phyloP scores from a whole-genome alignment of 1,139 yeast species.

The Taphrina confusa region DNA sequence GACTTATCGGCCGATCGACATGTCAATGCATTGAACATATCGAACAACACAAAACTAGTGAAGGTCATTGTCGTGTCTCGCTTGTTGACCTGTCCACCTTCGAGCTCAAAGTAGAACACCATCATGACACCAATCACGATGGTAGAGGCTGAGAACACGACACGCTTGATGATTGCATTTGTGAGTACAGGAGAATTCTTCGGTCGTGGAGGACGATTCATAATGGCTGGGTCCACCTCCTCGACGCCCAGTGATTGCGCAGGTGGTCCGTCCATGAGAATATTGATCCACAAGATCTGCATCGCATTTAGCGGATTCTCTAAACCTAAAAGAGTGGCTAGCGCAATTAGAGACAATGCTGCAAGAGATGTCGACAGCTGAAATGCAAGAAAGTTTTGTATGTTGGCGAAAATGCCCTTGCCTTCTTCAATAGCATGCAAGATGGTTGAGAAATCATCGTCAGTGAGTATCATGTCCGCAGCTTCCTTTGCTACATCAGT shows the following conservation, averaged over 20 bases:
- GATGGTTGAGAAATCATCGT: slow-evolving; percentile 93
- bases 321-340: slow-evolving; percentile 79
- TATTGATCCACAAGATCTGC: slow-evolving; percentile 96
- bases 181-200: slow-evolving; percentile 83
- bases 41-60: slow-evolving; percentile 90
- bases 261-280: slow-evolving; percentile 98
- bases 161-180: slow-evolving; percentile 63
- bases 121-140: slow-evolving; percentile 77
- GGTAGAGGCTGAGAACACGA: slow-evolving; percentile 69
- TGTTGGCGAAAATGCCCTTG: slow-evolving; percentile 90
- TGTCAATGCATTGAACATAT: slow-evolving; percentile 91
- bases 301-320: slow-evolving; percentile 98
- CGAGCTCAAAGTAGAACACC: slow-evolving; percentile 84
- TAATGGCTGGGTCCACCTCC: slow-evolving; percentile 92
- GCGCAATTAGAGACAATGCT: slow-evolving; percentile 82
- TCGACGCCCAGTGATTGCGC: slow-evolving; percentile 97
- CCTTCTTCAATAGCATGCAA: slow-evolving; percentile 93
- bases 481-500: slow-evolving; percentile 99
- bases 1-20: slow-evolving; percentile 87
- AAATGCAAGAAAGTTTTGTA: slow-evolving; percentile 89
- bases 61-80: slow-evolving; percentile 98
- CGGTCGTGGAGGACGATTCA: slow-evolving; percentile 90
- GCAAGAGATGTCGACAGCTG: slow-evolving; percentile 95
- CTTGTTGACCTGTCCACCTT: slow-evolving; percentile 70
- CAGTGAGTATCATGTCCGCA: slow-evolving; percentile 94